A percentile compares a stretch with the other conserved stretches of the same genome.
Evolutionary conservation across 2,329 filamentous ascomycete species (phyloP).

Genomic region (Fusarium sp.): DNA sequence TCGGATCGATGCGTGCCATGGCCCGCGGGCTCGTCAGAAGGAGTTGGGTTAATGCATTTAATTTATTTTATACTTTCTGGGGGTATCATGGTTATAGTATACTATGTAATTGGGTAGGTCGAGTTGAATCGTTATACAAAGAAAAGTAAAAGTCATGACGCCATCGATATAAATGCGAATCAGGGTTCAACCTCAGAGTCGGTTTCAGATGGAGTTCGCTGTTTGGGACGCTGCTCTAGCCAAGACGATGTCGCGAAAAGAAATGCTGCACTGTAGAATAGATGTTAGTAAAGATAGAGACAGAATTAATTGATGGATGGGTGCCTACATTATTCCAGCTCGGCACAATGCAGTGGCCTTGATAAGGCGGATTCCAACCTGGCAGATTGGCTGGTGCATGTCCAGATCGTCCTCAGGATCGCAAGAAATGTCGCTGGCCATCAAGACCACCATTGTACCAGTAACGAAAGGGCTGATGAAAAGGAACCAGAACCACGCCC

Average conservation of each 20-base stretch:
- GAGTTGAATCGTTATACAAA: constrained; percentile 25
- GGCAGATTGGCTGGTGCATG: constrained; percentile 36
- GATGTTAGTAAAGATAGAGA: neutral
- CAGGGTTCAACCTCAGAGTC: neutral
- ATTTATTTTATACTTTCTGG: neutral
- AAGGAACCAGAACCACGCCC: constrained; percentile 35
- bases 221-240: constrained; percentile 17
- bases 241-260: constrained; percentile 37
- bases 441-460: constrained; percentile 23
- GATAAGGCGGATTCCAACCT: constrained; percentile 32
- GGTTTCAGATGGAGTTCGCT: neutral
- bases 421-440: constrained; percentile 38
- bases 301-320: neutral
- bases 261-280: constrained; percentile 22
- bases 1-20: neutral
- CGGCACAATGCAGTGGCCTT: constrained; percentile 36
- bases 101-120: no score
- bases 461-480: constrained; percentile 31
- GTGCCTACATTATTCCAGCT: constrained; percentile 32
- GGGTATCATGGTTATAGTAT: neutral
- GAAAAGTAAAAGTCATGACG: constrained; percentile 22
- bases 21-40: neutral
- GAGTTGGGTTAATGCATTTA: neutral
- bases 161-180: constrained; percentile 15
- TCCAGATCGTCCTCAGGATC: constrained; percentile 30